These are phyloP conservation scores for Corylus heterophylla DNA, from an alignment of 306 rosid species.

Conservation along the genomic window DNA sequence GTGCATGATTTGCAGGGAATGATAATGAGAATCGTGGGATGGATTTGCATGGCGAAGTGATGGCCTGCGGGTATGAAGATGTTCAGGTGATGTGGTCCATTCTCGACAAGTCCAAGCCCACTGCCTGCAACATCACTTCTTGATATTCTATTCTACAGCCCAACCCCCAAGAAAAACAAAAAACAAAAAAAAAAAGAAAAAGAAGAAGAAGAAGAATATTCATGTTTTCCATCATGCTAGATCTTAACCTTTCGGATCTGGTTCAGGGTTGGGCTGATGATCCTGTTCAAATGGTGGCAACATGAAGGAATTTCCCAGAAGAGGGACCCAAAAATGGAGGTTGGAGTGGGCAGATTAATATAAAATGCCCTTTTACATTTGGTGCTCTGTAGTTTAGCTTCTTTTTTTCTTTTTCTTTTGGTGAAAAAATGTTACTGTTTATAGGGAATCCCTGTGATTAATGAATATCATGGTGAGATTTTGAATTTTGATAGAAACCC, in stretches of 20 bases:
- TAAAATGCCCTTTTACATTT: slow-evolving; percentile 29
- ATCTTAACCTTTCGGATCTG: slow-evolving; percentile 33
- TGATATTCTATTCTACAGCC: slow-evolving; percentile 18
- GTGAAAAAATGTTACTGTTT: slow-evolving; percentile 14
- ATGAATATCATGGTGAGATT: slow-evolving; percentile 64
- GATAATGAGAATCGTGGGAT: slow-evolving; percentile 46
- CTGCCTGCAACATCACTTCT: slow-evolving; percentile 52
- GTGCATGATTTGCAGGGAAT: too few relatives aligned
- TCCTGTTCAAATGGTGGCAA: not conserved
- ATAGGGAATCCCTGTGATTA: slow-evolving; percentile 72
- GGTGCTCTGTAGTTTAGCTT: slow-evolving; percentile 25
- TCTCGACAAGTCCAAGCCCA: slow-evolving; percentile 80
- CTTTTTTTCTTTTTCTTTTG: not conserved
- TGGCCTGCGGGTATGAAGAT: slow-evolving; percentile 95
- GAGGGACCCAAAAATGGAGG: too few relatives aligned
- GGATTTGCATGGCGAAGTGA: slow-evolving; percentile 91
- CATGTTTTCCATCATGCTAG: slow-evolving; percentile 23
- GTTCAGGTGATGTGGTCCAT: slow-evolving; percentile 99
- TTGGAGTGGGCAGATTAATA: slow-evolving; percentile 1
- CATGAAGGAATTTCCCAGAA: not conserved
- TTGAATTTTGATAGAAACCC: slow-evolving; percentile 33
- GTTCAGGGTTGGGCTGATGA: not conserved
- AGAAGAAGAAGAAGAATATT: slow-evolving; percentile 24
- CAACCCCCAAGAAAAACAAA: not conserved
- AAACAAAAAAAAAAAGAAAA: not conserved